A percentile compares a stretch with the other conserved stretches of the same genome.
phyloP scores from a whole-genome alignment of 2,329 filamentous ascomycete species.

The Waltergamsia citrina region DNA sequence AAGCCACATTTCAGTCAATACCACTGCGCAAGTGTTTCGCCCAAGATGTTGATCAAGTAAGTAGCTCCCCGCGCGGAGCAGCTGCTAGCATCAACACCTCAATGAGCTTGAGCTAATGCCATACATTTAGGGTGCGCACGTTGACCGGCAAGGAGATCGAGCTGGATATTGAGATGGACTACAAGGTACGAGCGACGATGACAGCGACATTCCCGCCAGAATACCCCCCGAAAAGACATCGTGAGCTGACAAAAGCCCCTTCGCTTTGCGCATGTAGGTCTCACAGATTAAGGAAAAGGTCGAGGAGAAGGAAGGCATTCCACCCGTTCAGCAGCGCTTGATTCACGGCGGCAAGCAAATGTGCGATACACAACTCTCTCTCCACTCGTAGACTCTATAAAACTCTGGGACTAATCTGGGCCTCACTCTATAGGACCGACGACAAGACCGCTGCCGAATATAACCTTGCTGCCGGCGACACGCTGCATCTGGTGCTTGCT shows the following conservation, averaged over 20 bases:
- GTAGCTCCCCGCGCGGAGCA: background rate
- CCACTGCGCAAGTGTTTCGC: background rate
- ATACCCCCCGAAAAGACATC: background rate
- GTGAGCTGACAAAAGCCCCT: background rate
- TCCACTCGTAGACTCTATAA: background rate
- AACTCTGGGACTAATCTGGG: slow-evolving; percentile 2
- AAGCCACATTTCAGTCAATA: no score
- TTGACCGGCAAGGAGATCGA: slow-evolving; percentile 98
- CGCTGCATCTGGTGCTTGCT: slow-evolving; percentile 89
- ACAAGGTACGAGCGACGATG: slow-evolving; percentile 65
- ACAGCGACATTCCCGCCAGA: background rate
- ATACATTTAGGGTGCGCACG: slow-evolving; percentile 71
- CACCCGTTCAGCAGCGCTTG: slow-evolving; percentile 88
- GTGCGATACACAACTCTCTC: slow-evolving; percentile 36
- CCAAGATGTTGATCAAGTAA: slow-evolving; percentile 4
- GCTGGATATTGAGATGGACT: slow-evolving; percentile 88
- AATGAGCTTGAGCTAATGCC: background rate
- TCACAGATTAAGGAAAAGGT: slow-evolving; percentile 97
- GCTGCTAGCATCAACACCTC: background rate
- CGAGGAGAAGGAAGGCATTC: slow-evolving; percentile 98
- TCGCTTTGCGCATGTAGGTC: slow-evolving; percentile 44
- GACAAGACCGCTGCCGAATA: slow-evolving; percentile 92
- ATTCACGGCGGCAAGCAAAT: slow-evolving; percentile 98
- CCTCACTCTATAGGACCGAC: slow-evolving; percentile 63
- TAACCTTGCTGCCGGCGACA: slow-evolving; percentile 82